Conservation (phyloP, 2,329 filamentous ascomycete species). For the Penicillium sp. region DNA sequence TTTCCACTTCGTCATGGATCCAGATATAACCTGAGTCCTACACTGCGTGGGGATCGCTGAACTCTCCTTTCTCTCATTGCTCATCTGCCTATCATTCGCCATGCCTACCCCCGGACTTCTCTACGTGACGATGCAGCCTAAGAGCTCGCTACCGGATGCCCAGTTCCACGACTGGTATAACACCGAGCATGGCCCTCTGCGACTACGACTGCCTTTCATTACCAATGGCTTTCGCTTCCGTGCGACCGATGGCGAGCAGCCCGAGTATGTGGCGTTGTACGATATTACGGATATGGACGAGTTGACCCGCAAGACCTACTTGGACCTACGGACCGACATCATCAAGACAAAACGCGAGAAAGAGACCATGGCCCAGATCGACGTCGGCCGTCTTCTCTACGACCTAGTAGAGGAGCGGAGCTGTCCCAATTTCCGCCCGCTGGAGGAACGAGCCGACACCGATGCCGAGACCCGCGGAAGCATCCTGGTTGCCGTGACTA, state of each 20-base stretch:
- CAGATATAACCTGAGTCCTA: too few relatives aligned
- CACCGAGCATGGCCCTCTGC: conserved; percentile 81
- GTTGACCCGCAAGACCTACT: conserved; percentile 64
- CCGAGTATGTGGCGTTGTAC: conserved; percentile 74
- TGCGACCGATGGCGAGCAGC: conserved; percentile 57
- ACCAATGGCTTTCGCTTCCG: conserved; percentile 73
- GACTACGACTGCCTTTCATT: conserved; percentile 69
- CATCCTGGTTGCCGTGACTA: conserved; percentile 58
- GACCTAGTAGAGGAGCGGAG: conserved; percentile 58
- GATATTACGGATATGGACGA: conserved; percentile 70
- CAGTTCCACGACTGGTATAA: conserved; percentile 93
- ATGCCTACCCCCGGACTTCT: conserved; percentile 61
- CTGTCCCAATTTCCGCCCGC: conserved; percentile 52
- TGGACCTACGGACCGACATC: conserved; percentile 43
- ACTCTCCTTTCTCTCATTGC: not conserved
- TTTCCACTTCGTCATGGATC: too few relatives aligned
- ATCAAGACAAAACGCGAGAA: conserved; percentile 56
- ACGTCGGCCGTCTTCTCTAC: conserved; percentile 66
- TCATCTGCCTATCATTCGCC: conserved; percentile 4
- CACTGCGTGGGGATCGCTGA: not conserved
- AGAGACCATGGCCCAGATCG: conserved; percentile 59
- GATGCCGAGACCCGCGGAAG: conserved; percentile 52
- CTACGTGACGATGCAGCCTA: conserved; percentile 81
- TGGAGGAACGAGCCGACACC: conserved; percentile 57
- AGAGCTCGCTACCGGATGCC: conserved; percentile 56